Evolutionary conservation across 1,284 basidiomycete species (phyloP).

Genomic region (Apiotrichum gamsii): DNA sequence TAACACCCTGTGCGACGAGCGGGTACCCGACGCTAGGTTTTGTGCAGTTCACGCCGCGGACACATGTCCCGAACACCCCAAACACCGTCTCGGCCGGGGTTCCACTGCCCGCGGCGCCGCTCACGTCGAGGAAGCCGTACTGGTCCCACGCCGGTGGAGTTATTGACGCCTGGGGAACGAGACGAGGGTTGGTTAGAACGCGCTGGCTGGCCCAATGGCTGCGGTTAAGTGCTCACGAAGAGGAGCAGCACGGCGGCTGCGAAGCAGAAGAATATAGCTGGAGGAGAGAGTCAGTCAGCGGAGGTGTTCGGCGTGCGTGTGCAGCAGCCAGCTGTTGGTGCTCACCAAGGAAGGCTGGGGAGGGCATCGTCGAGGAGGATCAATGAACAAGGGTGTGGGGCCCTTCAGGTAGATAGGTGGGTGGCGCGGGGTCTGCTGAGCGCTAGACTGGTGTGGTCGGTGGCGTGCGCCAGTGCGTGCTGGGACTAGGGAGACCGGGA

Average conservation of each 20-base stretch:
- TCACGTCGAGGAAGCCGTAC: conserved; percentile 62
- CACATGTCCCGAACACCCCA: conserved; percentile 65
- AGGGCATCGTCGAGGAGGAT: conserved; percentile 1
- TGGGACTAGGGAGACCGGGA: too few species aligned
- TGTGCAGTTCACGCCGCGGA: conserved; percentile 53
- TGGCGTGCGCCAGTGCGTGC: too few species aligned
- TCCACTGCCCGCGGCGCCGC: conserved; percentile 39
- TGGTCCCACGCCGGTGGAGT: conserved; percentile 65
- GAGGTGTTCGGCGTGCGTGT: not conserved
- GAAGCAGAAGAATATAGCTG: conserved; percentile 39
- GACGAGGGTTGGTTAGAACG: too few species aligned
- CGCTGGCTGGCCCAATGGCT: conserved; percentile 18
- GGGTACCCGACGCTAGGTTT: conserved; percentile 33
- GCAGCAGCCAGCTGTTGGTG: not conserved
- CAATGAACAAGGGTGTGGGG: too few species aligned
- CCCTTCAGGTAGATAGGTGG: too few species aligned
- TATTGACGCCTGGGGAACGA: conserved; percentile 58
- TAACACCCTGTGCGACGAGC: conserved; percentile 23
- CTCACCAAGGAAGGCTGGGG: not conserved
- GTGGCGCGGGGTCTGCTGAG: too few species aligned
- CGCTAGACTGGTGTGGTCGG: too few species aligned
- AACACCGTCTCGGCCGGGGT: conserved; percentile 51
- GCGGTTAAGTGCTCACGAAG: conserved; percentile 11
- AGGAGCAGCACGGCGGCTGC: conserved; percentile 27
- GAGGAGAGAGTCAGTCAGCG: not conserved